Percentiles rank a stretch among this genome's conserved stretches.
These are phyloP conservation scores for Mycena chlorophos DNA, from an alignment of 768 basidiomycete species.

Conservation along the genomic window DNA sequence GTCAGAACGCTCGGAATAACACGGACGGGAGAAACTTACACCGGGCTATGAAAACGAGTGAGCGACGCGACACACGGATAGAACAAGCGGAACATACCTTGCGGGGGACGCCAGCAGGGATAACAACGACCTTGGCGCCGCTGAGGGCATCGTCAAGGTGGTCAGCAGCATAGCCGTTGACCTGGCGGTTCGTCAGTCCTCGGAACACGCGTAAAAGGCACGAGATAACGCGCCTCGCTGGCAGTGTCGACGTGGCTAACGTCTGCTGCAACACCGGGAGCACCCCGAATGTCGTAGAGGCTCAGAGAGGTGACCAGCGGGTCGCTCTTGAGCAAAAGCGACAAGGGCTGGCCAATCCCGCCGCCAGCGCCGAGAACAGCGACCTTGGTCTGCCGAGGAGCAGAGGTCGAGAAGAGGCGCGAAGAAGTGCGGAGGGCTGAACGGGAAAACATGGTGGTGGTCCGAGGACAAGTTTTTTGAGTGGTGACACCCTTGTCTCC, in stretches of 20 bases:
- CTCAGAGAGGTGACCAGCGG: slow-evolving; percentile 83
- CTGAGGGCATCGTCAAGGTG: slow-evolving; percentile 88
- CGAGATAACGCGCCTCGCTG: slow-evolving; percentile 60
- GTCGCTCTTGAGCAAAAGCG: slow-evolving; percentile 90
- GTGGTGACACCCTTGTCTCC: too few species aligned
- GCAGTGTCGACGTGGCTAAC: slow-evolving; percentile 91
- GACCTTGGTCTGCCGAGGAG: slow-evolving; percentile 78
- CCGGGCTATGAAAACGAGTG: slow-evolving; percentile 61
- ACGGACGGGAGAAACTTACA: slow-evolving; percentile 50
- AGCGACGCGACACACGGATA: background rate
- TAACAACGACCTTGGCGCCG: slow-evolving; percentile 89
- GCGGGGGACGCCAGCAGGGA: slow-evolving; percentile 98
- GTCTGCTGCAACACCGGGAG: slow-evolving; percentile 96
- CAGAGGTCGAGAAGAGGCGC: slow-evolving; percentile 76
- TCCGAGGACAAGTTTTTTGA: slow-evolving; percentile 10
- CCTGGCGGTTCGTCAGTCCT: slow-evolving; percentile 42
- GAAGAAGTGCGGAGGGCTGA: slow-evolving; percentile 57
- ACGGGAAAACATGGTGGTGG: slow-evolving; percentile 63
- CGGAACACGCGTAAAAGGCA: slow-evolving; percentile 12
- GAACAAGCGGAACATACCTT: slow-evolving; percentile 61
- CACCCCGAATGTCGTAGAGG: slow-evolving; percentile 93
- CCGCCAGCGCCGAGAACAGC: slow-evolving; percentile 97
- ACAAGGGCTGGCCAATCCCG: slow-evolving; percentile 98
- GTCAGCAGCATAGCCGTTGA: slow-evolving; percentile 78
- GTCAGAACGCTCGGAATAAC: slow-evolving; percentile 5